These are phyloP conservation scores for Polyplosphaeria fusca DNA, from an alignment of 495 filamentous ascomycete genomes.

Conservation along the genomic window DNA sequence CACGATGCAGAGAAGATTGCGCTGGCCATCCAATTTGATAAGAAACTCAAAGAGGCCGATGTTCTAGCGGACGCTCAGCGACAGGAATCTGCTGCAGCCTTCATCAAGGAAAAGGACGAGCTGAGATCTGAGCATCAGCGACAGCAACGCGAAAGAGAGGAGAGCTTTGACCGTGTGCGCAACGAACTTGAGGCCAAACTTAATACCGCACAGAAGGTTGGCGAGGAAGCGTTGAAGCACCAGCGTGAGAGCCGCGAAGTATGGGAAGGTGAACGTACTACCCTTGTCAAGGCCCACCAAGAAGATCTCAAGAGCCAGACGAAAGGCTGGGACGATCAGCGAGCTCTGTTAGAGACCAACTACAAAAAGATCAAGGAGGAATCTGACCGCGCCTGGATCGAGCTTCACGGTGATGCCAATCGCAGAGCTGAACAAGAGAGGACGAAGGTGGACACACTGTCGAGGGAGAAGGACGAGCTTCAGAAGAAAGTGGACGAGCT, in stretches of 20 bases:
- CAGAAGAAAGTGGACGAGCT: conserved; percentile 39
- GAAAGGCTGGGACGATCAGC: conserved; percentile 36
- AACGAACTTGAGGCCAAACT: conserved; percentile 32
- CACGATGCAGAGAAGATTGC: conserved; percentile 29
- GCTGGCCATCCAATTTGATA: conserved; percentile 30
- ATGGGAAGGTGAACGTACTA: conserved; percentile 29
- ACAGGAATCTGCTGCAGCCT: conserved; percentile 19
- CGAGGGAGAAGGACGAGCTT: conserved; percentile 32
- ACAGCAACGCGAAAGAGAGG: conserved; percentile 28
- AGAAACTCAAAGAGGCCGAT: conserved; percentile 29
- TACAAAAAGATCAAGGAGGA: conserved; percentile 35
- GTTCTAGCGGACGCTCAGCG: conserved; percentile 19
- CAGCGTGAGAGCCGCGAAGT: conserved; percentile 32
- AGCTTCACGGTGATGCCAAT: conserved; percentile 44
- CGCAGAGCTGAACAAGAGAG: conserved; percentile 41
- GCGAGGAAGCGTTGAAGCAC: conserved; percentile 33
- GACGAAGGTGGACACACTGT: conserved; percentile 38
- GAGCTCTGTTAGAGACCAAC: conserved; percentile 24
- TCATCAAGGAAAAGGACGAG: conserved; percentile 29
- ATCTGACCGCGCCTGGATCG: conserved; percentile 39
- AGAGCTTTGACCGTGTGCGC: conserved; percentile 26
- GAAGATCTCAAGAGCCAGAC: conserved; percentile 32
- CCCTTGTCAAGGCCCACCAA: conserved; percentile 28
- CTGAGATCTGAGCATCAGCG: conserved; percentile 25
- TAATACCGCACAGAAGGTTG: conserved; percentile 29